Base-by-base conservation (phyloP, 148 eudicot genomes). In the Chenopodium suecicum region DNA sequence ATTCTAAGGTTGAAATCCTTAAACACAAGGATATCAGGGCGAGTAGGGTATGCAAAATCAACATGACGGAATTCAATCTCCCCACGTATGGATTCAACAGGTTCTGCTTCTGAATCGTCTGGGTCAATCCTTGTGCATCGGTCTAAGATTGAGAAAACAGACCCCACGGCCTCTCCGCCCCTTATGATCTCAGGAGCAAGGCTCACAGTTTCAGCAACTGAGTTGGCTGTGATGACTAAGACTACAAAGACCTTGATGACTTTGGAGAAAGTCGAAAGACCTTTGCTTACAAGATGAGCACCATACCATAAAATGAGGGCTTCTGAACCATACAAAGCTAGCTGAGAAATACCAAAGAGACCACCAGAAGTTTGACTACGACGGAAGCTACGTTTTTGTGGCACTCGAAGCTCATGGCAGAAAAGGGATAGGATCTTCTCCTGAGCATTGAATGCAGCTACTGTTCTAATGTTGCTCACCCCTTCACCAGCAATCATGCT, bases 401-500 rank as follows among this genome's bases (percentile, higher is more conserved):
- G 99, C 20, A 87, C 80, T 0, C 87, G 89, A 20, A 97, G 98
- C 77, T 97, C 97, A 0, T 91, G 77, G 82, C 82, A 82, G 88
- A 94, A 94, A n/a, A 97, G 87, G 16, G 94, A 90, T 9, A 97
- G 89, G 81, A 93, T 83, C 81, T 93, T 97, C 34, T 90, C 93
- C 85, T 97, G 99, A 64, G 98, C 98, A 84, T 97, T 97, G 85
- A 97, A 97, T 44, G 99, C 99, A 27, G 99, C 99, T 4, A 97
- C 99, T 0, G 98, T 97, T 54, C 99, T 82, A 64, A 97, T 97
- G 85, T 97, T 94, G 91, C 99, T 97, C 64, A 97, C 98, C 34
- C 98, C 99, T 76, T 97, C 99, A 8, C 99, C 99, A 0, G 99
- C 99, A 20, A 97, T 94, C 99, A 97, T 97, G 89, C 99, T 97